Base-by-base conservation (phyloP, 192 early-diverging fungal species). In the Coemansia sp. region DNA sequence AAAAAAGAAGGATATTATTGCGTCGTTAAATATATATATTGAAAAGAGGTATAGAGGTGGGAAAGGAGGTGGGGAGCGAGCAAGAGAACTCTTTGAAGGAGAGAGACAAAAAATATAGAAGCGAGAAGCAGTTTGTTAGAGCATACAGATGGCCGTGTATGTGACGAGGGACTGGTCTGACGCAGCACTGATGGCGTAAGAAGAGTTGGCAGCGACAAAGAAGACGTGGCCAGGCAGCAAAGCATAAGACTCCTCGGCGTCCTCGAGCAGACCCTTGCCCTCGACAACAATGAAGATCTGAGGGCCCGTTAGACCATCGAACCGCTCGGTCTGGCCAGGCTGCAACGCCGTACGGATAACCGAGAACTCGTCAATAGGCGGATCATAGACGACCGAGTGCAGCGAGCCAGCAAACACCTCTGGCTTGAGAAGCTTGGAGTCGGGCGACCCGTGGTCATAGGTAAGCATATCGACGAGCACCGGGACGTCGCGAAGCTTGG, bases 361-460 rank as follows among this genome's bases (percentile, higher is more conserved):
- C 3, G 90, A 84, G 69, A 98, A 98, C 70, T 98, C 97, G 13
- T 91, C 90, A 62, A 99, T 97, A 11, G 96, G 96, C 27, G 96
- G 96, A 72, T 97, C 91, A 76, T 98, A 98, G 23, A 94, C 68
- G 5, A 84, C 46, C n/a, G 89, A 85, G 24, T 78, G 71, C 16
- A 58, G 48, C 0, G 74, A 67, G 18, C 55, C 75, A n/a, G 78
- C 63, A 65, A 84, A 83, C 20, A 73, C 61, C 6, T 75, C 83
- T 0, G 91, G 89, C 9, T 68, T 75, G 58, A 97, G 77, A 62
- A 97, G 82, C 78, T 96, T 91, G n/a, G 82, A 82, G 27, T 89
- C 81, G 7, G 92, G 87, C 11, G 93, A 80, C 3, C 89, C 90
- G 63, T 89, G 83, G 56, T 84, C 86, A 62, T 99, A 99, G 6